These are phyloP conservation scores for Phialemoniopsis sp. DNA, from an alignment of 2,329 filamentous ascomycete species.

Conservation along the genomic window DNA sequence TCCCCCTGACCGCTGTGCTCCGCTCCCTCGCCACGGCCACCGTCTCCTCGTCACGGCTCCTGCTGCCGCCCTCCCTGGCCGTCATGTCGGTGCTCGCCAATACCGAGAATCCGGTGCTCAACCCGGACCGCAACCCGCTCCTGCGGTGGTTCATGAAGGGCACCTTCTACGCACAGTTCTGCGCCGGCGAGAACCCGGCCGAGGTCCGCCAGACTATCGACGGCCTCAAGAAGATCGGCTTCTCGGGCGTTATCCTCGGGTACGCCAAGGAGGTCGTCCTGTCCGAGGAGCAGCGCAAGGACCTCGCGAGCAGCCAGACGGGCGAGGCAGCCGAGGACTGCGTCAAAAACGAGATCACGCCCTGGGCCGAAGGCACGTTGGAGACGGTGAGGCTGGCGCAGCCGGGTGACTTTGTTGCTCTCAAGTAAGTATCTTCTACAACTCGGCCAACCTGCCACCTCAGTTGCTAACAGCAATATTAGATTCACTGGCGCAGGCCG, in stretches of 20 bases:
- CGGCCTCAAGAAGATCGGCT: constrained; percentile 69
- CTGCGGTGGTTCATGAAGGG: constrained; percentile 68
- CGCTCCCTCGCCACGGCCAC: constrained; percentile 66
- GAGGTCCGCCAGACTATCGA: constrained; percentile 66
- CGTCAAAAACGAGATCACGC: constrained; percentile 56
- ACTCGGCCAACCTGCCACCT: too few relatives aligned
- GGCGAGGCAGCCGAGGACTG: constrained; percentile 42
- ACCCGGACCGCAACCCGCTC: constrained; percentile 71
- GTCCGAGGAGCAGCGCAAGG: constrained; percentile 44
- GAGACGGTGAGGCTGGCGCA: constrained; percentile 72
- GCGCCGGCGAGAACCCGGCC: constrained; percentile 68
- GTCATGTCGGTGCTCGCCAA: constrained; percentile 68
- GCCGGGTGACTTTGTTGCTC: constrained; percentile 60
- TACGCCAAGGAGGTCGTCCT: constrained; percentile 82
- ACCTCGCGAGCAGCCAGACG: constrained; percentile 37
- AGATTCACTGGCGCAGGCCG: constrained; percentile 79
- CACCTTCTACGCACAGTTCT: constrained; percentile 90
- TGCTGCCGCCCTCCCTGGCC: constrained; percentile 66
- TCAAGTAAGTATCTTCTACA: constrained; percentile 45
- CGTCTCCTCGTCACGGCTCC: constrained; percentile 64
- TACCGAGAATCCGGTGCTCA: constrained; percentile 61
- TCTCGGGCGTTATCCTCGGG: constrained; percentile 77
- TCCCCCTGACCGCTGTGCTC: constrained; percentile 63
- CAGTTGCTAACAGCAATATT: too few relatives aligned
- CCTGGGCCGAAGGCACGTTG: constrained; percentile 72